These are phyloP conservation scores for Ministeria vibrans DNA, from an alignment of 78 protist species.

Conservation along the genomic window DNA sequence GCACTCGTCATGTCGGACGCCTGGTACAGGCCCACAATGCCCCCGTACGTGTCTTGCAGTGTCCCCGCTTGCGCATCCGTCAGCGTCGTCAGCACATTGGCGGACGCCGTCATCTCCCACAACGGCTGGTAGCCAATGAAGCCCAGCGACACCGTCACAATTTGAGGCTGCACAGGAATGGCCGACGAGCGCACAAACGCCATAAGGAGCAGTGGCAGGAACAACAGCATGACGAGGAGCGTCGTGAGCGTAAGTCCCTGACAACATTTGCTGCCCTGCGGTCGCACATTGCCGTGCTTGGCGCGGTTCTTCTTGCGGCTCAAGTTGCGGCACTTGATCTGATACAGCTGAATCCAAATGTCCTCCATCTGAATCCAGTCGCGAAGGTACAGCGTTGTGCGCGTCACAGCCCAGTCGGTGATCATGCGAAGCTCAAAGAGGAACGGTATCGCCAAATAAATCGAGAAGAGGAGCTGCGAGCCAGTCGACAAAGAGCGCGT, in stretches of 20 bases:
- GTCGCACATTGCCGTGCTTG: not conserved
- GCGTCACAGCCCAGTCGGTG: constrained; percentile 68
- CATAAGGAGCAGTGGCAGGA: constrained; percentile 55
- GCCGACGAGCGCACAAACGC: not conserved
- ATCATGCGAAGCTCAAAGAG: constrained; percentile 61
- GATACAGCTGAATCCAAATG: constrained; percentile 10
- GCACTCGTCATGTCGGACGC: too few relatives aligned
- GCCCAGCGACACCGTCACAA: not conserved
- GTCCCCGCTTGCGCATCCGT: too few relatives aligned
- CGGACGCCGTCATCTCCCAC: not conserved
- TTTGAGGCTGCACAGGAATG: not conserved
- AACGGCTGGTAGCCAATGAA: not conserved
- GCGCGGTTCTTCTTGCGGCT: not conserved
- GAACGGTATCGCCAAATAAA: constrained; percentile 63
- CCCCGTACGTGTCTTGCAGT: too few relatives aligned
- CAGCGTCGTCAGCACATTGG: not conserved
- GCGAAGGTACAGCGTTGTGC: constrained; percentile 54
- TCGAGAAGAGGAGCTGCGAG: not conserved
- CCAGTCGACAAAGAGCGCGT: not conserved
- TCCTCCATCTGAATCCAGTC: constrained; percentile 70
- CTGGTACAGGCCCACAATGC: too few relatives aligned
- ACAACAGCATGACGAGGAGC: constrained; percentile 43
- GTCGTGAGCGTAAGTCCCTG: not conserved
- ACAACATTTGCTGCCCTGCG: not conserved
- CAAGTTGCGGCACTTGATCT: not conserved